These are phyloP conservation scores for Aureobasidium vineae DNA, from an alignment of 2,329 filamentous ascomycete species.

Conservation along the genomic window DNA sequence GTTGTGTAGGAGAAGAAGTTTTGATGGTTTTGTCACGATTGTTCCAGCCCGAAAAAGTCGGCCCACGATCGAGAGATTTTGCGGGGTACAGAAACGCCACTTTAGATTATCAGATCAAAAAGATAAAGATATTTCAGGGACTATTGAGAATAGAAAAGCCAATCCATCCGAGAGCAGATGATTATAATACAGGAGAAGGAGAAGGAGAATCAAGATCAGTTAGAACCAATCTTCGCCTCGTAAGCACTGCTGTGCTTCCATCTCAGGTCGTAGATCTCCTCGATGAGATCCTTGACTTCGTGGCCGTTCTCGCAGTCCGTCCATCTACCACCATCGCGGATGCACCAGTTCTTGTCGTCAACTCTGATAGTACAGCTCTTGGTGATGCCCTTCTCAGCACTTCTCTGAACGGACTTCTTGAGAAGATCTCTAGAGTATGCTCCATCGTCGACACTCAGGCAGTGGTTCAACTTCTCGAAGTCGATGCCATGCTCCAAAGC, in stretches of 20 bases:
- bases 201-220: not conserved
- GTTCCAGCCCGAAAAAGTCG: slow-evolving; percentile 18
- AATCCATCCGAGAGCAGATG: not conserved
- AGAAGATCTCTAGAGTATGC: slow-evolving; percentile 67
- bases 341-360: slow-evolving; percentile 76
- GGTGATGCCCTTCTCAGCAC: slow-evolving; percentile 48
- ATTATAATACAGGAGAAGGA: not conserved
- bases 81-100: slow-evolving; percentile 23
- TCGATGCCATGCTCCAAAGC: slow-evolving; percentile 88
- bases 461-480: slow-evolving; percentile 76
- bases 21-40: not conserved
- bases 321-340: slow-evolving; percentile 78
- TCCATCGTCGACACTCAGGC: slow-evolving; percentile 73
- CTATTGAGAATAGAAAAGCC: not conserved
- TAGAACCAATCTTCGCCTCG: not conserved
- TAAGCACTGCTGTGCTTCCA: slow-evolving; percentile 52
- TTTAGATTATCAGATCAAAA: slow-evolving; percentile 25
- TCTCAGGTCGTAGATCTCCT: slow-evolving; percentile 56
- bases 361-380: slow-evolving; percentile 59
- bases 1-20: slow-evolving; percentile 11
- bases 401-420: slow-evolving; percentile 64
- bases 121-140: not conserved
- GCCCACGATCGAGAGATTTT: slow-evolving; percentile 5
- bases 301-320: slow-evolving; percentile 70
- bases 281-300: slow-evolving; percentile 68